These are phyloP conservation scores for Amphibolis antarctica DNA, from an alignment of 106 monocot species.

Conservation along the genomic window DNA sequence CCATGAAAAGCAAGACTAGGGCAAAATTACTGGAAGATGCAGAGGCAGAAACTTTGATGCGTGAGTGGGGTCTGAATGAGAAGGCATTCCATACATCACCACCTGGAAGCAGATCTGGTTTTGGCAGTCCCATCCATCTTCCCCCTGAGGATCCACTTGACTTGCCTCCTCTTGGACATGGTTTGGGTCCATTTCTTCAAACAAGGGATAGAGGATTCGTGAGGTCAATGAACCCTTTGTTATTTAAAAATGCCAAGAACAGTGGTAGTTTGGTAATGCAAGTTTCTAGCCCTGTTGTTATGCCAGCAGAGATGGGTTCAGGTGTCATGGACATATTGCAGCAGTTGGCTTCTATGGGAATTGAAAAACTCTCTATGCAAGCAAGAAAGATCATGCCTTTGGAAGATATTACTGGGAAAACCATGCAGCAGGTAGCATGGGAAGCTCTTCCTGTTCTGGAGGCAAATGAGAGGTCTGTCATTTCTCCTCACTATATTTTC, in stretches of 20 bases:
- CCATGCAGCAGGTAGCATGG: slow-evolving; percentile 80
- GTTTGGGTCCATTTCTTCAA: slow-evolving; percentile 69
- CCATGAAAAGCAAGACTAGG: slow-evolving; percentile 30
- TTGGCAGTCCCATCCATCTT: slow-evolving; percentile 76
- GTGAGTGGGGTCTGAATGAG: slow-evolving; percentile 69
- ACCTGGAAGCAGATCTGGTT: slow-evolving; percentile 46
- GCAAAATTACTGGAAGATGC: slow-evolving; percentile 77
- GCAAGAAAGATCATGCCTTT: slow-evolving; percentile 93
- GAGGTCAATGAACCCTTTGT: slow-evolving; percentile 72
- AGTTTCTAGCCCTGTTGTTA: slow-evolving; percentile 73
- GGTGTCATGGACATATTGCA: slow-evolving; percentile 76
- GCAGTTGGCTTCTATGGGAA: slow-evolving; percentile 68
- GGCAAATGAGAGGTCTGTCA: slow-evolving; percentile 38
- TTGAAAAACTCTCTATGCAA: slow-evolving; percentile 83
- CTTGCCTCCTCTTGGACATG: slow-evolving; percentile 60
- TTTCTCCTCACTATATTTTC: background rate
- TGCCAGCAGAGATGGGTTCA: slow-evolving; percentile 96
- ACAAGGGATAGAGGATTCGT: slow-evolving; percentile 87
- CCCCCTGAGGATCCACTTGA: slow-evolving; percentile 46
- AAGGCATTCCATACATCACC: slow-evolving; percentile 55
- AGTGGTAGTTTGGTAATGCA: slow-evolving; percentile 87
- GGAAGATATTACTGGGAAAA: slow-evolving; percentile 81
- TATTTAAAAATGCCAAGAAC: slow-evolving; percentile 67
- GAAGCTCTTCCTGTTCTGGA: slow-evolving; percentile 47
- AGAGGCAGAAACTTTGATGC: slow-evolving; percentile 85